phyloP scores from a whole-genome alignment of 73 alveolate species.

The Uronychia binucleata region DNA sequence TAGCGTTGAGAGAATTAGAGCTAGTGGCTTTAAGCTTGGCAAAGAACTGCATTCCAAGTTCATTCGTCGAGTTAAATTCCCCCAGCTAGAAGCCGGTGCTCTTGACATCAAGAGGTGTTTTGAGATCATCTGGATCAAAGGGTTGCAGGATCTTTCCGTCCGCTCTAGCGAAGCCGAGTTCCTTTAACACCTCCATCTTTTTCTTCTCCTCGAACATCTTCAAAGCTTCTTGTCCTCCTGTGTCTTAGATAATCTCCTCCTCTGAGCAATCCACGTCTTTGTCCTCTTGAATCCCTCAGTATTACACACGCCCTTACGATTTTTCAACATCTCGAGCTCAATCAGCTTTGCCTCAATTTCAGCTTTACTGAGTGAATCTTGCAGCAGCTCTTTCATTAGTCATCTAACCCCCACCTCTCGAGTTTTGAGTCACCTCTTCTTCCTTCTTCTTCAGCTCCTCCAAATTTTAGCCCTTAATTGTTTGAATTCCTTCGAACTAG shows the following conservation, averaged over 20 bases:
- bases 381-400: neutral
- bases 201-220: neutral
- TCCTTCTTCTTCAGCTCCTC: neutral
- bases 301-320: neutral
- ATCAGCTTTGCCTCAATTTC: neutral
- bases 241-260: neutral
- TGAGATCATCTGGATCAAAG: neutral
- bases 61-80: neutral
- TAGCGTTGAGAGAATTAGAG: neutral
- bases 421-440: neutral
- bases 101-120: neutral
- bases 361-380: neutral
- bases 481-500: neutral
- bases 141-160: neutral
- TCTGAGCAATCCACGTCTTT: neutral
- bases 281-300: neutral
- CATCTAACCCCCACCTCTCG: neutral
- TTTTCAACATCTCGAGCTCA: neutral
- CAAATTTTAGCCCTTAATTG: neutral
- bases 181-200: neutral
- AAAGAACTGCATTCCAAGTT: neutral
- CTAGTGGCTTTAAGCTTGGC: neutral
- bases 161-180: neutral
- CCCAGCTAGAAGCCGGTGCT: neutral
- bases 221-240: neutral